These are phyloP conservation scores for Pogostemon cablin DNA, from an alignment of 257 asterid genomes.

Conservation along the genomic window DNA sequence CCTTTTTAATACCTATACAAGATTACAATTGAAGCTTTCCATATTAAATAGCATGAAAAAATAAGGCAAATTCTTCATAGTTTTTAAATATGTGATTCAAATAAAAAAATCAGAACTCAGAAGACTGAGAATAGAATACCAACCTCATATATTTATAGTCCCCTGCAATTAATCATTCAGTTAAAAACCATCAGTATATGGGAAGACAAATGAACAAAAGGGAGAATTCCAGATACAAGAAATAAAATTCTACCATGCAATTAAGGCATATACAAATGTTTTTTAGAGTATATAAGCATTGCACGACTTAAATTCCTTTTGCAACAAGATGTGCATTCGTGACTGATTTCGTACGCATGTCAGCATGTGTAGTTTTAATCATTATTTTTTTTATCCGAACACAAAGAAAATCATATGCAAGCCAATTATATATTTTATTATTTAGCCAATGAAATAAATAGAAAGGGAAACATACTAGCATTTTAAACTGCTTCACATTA, in stretches of 20 bases:
- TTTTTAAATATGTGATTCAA: neutral
- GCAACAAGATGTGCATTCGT: neutral
- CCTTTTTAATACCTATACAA: neutral
- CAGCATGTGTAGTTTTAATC: neutral
- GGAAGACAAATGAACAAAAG: conserved; percentile 3
- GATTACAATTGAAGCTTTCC: neutral
- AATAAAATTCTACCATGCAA: neutral
- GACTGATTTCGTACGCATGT: conserved; percentile 9
- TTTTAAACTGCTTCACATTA: neutral
- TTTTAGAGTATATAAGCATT: neutral
- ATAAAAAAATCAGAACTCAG: neutral
- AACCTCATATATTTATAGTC: conserved; percentile 91
- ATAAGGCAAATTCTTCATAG: neutral
- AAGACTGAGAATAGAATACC: conserved; percentile 29
- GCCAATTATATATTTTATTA: no score
- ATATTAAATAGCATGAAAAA: neutral
- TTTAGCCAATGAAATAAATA: conserved; percentile 16
- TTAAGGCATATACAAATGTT: neutral
- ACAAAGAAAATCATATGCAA: neutral
- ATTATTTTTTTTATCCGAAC: neutral
- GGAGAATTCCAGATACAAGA: neutral
- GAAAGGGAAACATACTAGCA: neutral
- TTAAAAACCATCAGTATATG: conserved; percentile 37
- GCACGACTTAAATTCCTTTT: neutral
- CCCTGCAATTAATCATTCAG: conserved; percentile 58